Evolutionary conservation across 208 protist genomes (phyloP).

Genomic region (Acanthamoeba royreba): DNA sequence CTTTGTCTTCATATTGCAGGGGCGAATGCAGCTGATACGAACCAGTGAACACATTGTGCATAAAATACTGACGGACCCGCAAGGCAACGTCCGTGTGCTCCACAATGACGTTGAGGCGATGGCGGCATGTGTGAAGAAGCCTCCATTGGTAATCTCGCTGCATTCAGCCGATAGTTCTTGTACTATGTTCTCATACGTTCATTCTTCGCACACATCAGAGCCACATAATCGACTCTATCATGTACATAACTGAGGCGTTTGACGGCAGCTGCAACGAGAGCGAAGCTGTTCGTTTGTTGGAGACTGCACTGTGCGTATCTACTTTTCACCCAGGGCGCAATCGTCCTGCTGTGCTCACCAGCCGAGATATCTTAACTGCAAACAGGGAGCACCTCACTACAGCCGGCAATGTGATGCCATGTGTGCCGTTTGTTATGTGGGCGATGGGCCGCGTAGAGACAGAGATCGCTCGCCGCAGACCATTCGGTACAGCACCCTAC

Average conservation of each 20-base stretch:
- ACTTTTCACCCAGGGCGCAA: too few relatives aligned
- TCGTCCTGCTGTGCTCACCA: too few relatives aligned
- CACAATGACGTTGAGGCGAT: background rate
- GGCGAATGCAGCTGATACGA: background rate
- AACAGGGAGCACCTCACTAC: too few relatives aligned
- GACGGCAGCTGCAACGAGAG: background rate
- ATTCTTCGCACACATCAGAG: background rate
- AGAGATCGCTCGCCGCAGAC: too few relatives aligned
- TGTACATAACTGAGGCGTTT: background rate
- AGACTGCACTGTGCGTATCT: background rate
- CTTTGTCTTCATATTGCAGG: background rate
- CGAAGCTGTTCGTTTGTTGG: background rate
- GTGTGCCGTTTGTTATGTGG: too few relatives aligned
- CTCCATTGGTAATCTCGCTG: background rate
- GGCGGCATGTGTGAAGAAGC: background rate
- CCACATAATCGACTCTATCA: background rate
- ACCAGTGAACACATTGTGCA: background rate
- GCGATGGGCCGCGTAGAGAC: too few relatives aligned
- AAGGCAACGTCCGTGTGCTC: background rate
- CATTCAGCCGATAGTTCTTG: too few relatives aligned
- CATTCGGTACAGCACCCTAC: too few relatives aligned
- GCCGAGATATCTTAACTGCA: too few relatives aligned
- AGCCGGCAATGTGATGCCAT: too few relatives aligned
- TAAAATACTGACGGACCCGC: background rate
- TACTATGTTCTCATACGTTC: background rate